Percentiles rank a stretch among this genome's conserved stretches.
Evolutionary conservation across 768 basidiomycete genomes (phyloP).

Genomic region (Omphalotus guepiniiformis): DNA sequence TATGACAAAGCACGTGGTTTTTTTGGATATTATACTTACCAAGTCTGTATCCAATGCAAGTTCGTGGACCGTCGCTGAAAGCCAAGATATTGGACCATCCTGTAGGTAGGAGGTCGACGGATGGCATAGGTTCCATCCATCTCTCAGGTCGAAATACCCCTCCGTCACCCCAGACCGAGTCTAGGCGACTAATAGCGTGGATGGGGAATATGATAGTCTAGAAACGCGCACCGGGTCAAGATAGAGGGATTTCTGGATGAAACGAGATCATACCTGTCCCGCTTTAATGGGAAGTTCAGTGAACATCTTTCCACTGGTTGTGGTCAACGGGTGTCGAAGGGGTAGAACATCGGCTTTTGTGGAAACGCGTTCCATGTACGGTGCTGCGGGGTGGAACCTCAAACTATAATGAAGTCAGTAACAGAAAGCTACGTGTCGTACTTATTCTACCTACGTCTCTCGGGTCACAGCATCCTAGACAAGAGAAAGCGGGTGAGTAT

Average conservation of each 20-base stretch:
- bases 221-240: too few relatives aligned
- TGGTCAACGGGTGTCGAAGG: conserved; percentile 28
- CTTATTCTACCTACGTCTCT: not conserved
- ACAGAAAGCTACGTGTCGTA: not conserved
- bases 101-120: not conserved
- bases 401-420: conserved; percentile 21
- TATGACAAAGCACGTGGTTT: not conserved
- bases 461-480: not conserved
- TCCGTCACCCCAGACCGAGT: not conserved
- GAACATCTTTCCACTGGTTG: conserved; percentile 18
- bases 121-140: not conserved
- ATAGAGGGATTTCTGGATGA: too few relatives aligned
- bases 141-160: not conserved
- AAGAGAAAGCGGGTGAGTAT: not conserved
- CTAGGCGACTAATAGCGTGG: not conserved
- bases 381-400: conserved; percentile 35
- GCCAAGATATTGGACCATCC: conserved; percentile 35
- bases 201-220: not conserved
- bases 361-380: conserved; percentile 37
- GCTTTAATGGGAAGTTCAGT: not conserved
- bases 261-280: too few relatives aligned
- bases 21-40: conserved; percentile 15
- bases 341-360: conserved; percentile 38
- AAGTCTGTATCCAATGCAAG: conserved; percentile 36
- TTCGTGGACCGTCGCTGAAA: conserved; percentile 39